A percentile compares a stretch with the other conserved stretches of the same genome.
Evolutionary conservation across 371 early-diverging fungal genomes (phyloP).

Genomic region (Fennellomyces sp.): DNA sequence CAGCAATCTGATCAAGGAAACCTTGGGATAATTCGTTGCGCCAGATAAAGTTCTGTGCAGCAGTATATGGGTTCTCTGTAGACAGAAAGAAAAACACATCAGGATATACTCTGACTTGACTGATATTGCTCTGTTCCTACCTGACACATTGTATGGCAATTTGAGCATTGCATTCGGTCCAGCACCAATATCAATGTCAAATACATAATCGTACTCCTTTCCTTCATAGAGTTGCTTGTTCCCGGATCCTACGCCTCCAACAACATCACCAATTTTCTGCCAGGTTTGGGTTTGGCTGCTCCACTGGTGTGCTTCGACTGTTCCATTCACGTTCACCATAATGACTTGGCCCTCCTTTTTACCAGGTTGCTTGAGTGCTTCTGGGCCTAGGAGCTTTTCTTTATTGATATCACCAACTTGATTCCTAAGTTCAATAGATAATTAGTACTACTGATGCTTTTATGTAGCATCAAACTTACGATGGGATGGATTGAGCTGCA

Average conservation of each 20-base stretch:
- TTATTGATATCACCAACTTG: slow-evolving; percentile 89
- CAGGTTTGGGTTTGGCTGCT: slow-evolving; percentile 63
- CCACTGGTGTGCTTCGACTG: slow-evolving; percentile 92
- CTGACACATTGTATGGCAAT: slow-evolving; percentile 89
- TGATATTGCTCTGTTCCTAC: slow-evolving; percentile 34
- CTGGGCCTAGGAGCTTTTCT: slow-evolving; percentile 78
- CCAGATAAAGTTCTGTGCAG: slow-evolving; percentile 90
- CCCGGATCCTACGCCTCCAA: slow-evolving; percentile 82
- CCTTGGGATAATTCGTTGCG: slow-evolving; percentile 78
- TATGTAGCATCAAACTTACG: no score
- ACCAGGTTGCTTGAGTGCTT: slow-evolving; percentile 76
- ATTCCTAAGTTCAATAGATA: slow-evolving; percentile 48
- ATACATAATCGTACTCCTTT: slow-evolving; percentile 96
- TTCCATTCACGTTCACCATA: slow-evolving; percentile 79
- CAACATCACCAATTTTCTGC: slow-evolving; percentile 94
- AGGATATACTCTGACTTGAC: background rate
- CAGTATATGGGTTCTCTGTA: slow-evolving; percentile 89
- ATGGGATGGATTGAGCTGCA: slow-evolving; percentile 74
- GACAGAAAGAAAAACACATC: background rate
- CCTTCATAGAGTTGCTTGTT: slow-evolving; percentile 84
- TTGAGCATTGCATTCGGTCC: slow-evolving; percentile 84
- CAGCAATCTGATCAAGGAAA: slow-evolving; percentile 90
- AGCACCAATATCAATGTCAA: slow-evolving; percentile 91
- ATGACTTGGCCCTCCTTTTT: slow-evolving; percentile 85
- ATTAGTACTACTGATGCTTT: no score